Evolutionary conservation across 805 yeast genomes (phyloP), one percentile per base, ranked within the genome.

Genomic region (Metschnikowia lachancei): DNA sequence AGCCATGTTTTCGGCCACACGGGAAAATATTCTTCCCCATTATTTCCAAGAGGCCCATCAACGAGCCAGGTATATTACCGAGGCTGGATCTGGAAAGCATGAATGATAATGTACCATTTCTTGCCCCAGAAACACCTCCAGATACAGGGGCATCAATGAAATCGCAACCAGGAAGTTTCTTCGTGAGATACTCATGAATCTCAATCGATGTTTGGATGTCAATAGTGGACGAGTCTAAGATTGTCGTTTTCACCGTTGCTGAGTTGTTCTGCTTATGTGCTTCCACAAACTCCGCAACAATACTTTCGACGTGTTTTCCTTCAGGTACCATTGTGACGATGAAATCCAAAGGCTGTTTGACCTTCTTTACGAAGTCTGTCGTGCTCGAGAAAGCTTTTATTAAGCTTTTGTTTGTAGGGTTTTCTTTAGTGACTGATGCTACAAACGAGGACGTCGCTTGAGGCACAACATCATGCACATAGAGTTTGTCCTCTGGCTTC

Each of bases 121-220:
- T 57, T 6, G 82, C 82, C 1, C 82, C 82, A 0, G 72, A 73
- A 1, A 73, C 77, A 13, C 82, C 82, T 3, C 82, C 82, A 9
- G 80, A 74, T 1, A 77, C 82, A 0, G 82, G 82, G 9, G 82
- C 72, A 54, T 77, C 82, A 33, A 77, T 71, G 52, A 76, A 77
- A 47, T 72, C 76, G 45, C 66, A 69, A 22, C 53, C 45, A 1
- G 73, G 67, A 35, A 70, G 56, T 40, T 63, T 54, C 18, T 46
- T 33, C 29, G 60, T 63, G 43, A 76, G 71, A 36, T 52, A 53
- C 6, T 65, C 52, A 41, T 75, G 74, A 31, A 73, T 61, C 31
- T 64, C 68, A 11, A 59, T 58, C 6, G 81, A 76, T 7, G 80
- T 74, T 31, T 70, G 66, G 43, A 77, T 70, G 48, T 77, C 82